Evolutionary conservation across 805 yeast species (phyloP).

Genomic region (Isabelozyma gotoi): DNA sequence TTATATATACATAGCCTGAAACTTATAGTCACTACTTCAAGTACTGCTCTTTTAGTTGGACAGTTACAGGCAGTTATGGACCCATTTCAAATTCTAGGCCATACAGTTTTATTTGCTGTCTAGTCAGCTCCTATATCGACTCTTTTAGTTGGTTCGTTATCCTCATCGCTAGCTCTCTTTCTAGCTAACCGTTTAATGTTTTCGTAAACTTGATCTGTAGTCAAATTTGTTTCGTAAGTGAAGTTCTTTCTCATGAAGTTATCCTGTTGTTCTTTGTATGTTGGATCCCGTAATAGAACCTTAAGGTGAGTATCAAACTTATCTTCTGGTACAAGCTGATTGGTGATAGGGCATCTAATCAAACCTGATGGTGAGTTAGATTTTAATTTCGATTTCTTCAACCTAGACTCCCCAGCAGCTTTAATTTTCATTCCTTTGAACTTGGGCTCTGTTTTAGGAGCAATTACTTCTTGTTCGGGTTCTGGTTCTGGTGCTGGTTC

Average conservation of each 20-base stretch:
- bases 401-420: conserved; percentile 71
- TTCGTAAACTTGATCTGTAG: conserved; percentile 58
- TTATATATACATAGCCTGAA: background rate
- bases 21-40: background rate
- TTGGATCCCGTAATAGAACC: conserved; percentile 72
- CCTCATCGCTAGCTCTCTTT: conserved; percentile 15
- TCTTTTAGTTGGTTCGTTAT: conserved; percentile 11
- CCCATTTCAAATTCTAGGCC: too few species aligned
- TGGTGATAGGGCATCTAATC: conserved; percentile 80
- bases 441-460: conserved; percentile 8
- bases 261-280: conserved; percentile 66
- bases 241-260: conserved; percentile 59
- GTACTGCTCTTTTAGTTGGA: conserved; percentile 6
- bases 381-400: conserved; percentile 20
- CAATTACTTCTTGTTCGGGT: background rate
- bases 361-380: conserved; percentile 20
- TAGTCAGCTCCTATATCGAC: background rate
- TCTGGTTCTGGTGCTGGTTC: conserved; percentile 6
- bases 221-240: conserved; percentile 44
- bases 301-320: conserved; percentile 71
- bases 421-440: conserved; percentile 60
- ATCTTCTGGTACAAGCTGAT: conserved; percentile 64
- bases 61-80: too few species aligned
- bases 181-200: conserved; percentile 53
- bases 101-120: too few species aligned